Evolutionary conservation across 257 asterid genomes (phyloP), one percentile per base, ranked within the genome.

Genomic region (Primulina huaijiensis): DNA sequence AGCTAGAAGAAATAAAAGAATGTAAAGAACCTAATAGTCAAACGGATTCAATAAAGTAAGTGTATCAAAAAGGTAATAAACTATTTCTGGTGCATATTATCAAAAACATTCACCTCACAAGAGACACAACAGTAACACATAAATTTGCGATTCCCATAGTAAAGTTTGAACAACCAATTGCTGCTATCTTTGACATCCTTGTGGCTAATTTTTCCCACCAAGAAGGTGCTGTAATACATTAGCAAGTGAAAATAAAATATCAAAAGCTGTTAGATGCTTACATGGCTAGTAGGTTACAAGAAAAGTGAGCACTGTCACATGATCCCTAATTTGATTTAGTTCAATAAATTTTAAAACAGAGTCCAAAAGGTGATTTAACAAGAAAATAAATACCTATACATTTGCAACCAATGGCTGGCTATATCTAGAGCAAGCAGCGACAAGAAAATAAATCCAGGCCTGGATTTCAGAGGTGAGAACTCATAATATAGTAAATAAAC

Each of bases 371-470:
- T 6, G 31, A 50, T 27, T 69, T 31, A 61, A 70, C 58, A 58
- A 31, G 57, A 8, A 50, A 55, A 68, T 35, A 50, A 73, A 68
- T 83, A 92, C 98, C 98, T 92, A 79, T 94, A 94, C 98, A 91
- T 94, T 83, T 94, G 99, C 85, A 91, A 81, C 99, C 98, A 94
- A 61, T 94, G 99, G 82, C 98, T 94, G 78, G 82, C 90, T 60
- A 94, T 94, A 84, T 94, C 98, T 37, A 94, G 78, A 59, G 97
- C 96, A 72, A 94, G 92, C 89, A 94, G 78, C 33, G 90, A 83
- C 79, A 94, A 76, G 88, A 94, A 94, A 76, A 80, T 74, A 74
- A 86, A 73, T 35, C 98, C 96, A 52, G 97, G 98, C 87, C 99
- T 92, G 89, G 70, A 4, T 56, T 62, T 12, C 66, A 58, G 46